Evolutionary conservation across 1,139 yeast species (phyloP), one percentile per base, ranked within the genome.

Genomic region (Candida sp.): DNA sequence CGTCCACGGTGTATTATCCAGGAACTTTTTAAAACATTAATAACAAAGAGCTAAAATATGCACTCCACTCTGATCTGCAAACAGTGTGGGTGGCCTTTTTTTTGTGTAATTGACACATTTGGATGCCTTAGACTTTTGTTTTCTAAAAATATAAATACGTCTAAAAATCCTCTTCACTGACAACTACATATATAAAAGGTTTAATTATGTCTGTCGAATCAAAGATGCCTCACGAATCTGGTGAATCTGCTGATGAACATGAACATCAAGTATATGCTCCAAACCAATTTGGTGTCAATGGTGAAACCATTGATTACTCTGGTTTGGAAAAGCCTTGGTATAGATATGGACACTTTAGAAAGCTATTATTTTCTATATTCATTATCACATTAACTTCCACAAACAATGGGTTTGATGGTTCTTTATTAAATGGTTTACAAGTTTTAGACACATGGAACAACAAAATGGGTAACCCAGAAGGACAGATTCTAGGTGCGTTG

Each of bases 361-460:
- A 51, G 35, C 63, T 77, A 46, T 71, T 73, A 48, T 42, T 62
- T 27, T 49, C 66, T 21, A 53, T 77, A 19, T 57, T 74, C 21
- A 54, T 72, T 32, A 64, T 74, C 30, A 63, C 78, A 32, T 55
- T 77, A 33, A 61, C 78, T 9, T 69, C 79, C 22, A 71, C 80
- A 29, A 73, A 70, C 49, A 70, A 67, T 38, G 83, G n/a, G 22
- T 78, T 67, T 48, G 83, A 78, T 58, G 78, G 79, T 36, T 70
- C 77, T 4, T 61, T 77, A 63, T 58, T 77, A 58, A 78, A 77
- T 51, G 80, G 79, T 37, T 62, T 79, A 44, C 82, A 77, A 54
- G 60, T 75, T 6, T 60, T 77, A 45, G 51, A 54, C 0, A 49
- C 52, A 21, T 74, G 78, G 78, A 49, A 52, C 23, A 45, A 49